Evolutionary conservation across 2,329 filamentous ascomycete genomes (phyloP).

Genomic region (Ophiostoma triangulosporum): DNA sequence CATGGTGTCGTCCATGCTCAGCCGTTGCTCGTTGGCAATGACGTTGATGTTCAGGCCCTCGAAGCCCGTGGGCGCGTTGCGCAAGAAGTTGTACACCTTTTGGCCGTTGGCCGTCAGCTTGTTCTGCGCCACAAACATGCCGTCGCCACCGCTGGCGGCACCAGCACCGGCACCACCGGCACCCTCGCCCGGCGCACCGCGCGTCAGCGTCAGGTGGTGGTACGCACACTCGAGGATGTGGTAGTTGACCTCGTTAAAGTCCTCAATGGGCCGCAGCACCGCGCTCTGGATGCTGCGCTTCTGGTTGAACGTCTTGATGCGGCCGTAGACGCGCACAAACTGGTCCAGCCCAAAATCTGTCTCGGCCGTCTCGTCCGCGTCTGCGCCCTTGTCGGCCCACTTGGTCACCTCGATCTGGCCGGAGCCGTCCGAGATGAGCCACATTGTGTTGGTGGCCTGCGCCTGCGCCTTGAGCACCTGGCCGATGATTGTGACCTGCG

Average conservation of each 20-base stretch:
- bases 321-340: constrained; percentile 77
- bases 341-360: constrained; percentile 52
- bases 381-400: constrained; percentile 74
- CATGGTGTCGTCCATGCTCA: constrained; percentile 52
- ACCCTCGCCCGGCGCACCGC: constrained; percentile 42
- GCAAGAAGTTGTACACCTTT: constrained; percentile 60
- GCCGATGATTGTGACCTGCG: constrained; percentile 72
- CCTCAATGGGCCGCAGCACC: constrained; percentile 63
- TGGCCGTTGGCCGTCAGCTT: constrained; percentile 43
- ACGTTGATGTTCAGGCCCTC: constrained; percentile 75
- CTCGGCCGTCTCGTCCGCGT: constrained; percentile 40
- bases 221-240: constrained; percentile 83
- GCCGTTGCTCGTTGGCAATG: constrained; percentile 29
- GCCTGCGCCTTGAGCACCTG: constrained; percentile 77
- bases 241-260: constrained; percentile 88
- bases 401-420: constrained; percentile 83
- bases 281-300: constrained; percentile 72
- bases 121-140: constrained; percentile 40
- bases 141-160: constrained; percentile 25
- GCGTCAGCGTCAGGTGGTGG: constrained; percentile 72
- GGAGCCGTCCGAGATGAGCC: constrained; percentile 90
- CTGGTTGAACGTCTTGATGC: constrained; percentile 70
- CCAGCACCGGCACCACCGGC: constrained; percentile 23
- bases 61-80: constrained; percentile 53
- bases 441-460: constrained; percentile 85